These are phyloP conservation scores for Setaria italica DNA, from an alignment of 202 grass and related monocot species.

Conservation along the genomic window DNA sequence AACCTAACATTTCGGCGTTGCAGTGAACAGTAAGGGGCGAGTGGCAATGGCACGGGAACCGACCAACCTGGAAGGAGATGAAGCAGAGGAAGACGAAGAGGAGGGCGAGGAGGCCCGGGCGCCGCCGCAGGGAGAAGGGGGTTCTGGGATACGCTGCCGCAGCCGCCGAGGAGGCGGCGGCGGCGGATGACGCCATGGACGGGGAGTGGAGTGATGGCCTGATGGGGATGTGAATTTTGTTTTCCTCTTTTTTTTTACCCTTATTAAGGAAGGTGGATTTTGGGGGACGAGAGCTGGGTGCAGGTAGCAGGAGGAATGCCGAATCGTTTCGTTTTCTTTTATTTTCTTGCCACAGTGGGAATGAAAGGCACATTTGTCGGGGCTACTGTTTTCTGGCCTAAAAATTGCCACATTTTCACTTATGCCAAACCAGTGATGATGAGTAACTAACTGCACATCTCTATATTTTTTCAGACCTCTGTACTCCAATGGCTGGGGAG, in stretches of 20 bases:
- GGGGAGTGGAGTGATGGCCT: neutral
- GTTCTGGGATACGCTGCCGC: constrained; percentile 26
- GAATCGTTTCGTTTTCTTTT: neutral
- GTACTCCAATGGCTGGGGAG: too few species aligned
- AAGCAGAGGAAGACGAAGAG: constrained; percentile 46
- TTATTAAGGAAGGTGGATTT: neutral
- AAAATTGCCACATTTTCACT: too few species aligned
- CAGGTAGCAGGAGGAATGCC: neutral
- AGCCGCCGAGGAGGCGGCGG: constrained; percentile 18
- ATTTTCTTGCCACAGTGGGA: neutral
- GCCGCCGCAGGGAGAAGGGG: constrained; percentile 9
- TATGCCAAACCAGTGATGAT: too few species aligned
- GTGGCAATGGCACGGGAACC: neutral
- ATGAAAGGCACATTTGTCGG: too few species aligned
- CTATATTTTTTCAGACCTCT: too few species aligned
- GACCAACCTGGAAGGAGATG: constrained; percentile 53
- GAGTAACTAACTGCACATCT: too few species aligned
- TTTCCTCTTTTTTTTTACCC: neutral
- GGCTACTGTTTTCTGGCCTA: too few species aligned
- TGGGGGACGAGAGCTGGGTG: constrained; percentile 37
- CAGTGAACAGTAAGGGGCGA: neutral
- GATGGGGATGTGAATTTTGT: constrained; percentile 3
- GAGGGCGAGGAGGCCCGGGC: constrained; percentile 33
- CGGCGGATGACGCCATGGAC: constrained; percentile 28
- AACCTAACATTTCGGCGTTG: neutral